Percentiles rank a stretch among this genome's conserved stretches.
Evolutionary conservation across 2,329 filamentous ascomycete species (phyloP).

Genomic region (Neofusicoccum parvum): DNA sequence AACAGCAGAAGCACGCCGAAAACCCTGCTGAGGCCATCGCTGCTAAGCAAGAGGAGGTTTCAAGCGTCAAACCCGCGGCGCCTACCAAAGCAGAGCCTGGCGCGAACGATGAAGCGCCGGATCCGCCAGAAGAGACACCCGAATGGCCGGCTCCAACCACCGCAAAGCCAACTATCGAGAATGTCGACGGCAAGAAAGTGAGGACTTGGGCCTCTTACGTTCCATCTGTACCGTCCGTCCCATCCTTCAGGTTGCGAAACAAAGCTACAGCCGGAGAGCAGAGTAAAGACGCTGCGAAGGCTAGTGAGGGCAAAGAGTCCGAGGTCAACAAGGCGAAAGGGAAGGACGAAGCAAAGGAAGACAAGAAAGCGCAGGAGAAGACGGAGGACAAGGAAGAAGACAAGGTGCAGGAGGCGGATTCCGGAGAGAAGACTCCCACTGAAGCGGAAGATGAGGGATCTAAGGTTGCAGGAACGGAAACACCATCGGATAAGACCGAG

Average conservation of each 20-base stretch:
- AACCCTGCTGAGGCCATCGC: not conserved
- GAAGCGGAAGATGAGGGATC: not conserved
- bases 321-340: not conserved
- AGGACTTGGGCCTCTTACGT: constrained; percentile 11
- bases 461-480: constrained; percentile 21
- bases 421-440: not conserved
- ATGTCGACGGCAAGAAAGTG: constrained; percentile 21
- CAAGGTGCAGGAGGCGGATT: not conserved
- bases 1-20: constrained; percentile 27
- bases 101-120: not conserved
- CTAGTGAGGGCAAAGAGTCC: not conserved
- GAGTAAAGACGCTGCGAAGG: constrained; percentile 30
- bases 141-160: constrained; percentile 19
- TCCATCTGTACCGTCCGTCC: constrained; percentile 23
- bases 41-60: not conserved
- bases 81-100: too few species aligned
- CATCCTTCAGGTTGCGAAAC: not conserved
- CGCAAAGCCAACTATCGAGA: constrained; percentile 24
- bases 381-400: not conserved
- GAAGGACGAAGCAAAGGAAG: not conserved
- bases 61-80: not conserved
- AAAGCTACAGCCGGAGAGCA: not conserved
- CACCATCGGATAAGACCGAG: constrained; percentile 31
- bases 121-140: not conserved
- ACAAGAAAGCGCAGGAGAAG: constrained; percentile 1